Conservation (phyloP, 768 basidiomycete genomes). For the Strobilomyces confusus region DNA sequence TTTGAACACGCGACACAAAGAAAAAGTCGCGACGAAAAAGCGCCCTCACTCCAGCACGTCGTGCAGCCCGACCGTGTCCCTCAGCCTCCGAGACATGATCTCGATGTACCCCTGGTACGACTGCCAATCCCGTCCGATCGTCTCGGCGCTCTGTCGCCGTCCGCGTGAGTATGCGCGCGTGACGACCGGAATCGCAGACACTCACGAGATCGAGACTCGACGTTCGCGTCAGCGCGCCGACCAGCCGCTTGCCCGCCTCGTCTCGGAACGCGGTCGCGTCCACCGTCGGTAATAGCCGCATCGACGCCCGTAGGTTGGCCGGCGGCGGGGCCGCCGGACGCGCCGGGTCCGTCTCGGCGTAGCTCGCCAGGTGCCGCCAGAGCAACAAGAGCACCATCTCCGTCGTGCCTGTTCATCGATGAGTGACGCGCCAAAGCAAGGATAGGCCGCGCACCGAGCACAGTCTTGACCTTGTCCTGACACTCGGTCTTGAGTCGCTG, state of each 20-base stretch:
- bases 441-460: constrained; percentile 42
- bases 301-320: constrained; percentile 40
- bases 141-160: constrained; percentile 40
- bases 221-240: constrained; percentile 52
- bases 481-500: constrained; percentile 39
- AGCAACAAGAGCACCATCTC: constrained; percentile 79
- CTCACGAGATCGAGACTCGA: constrained; percentile 49
- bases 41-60: constrained; percentile 32
- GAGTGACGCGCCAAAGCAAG: neutral
- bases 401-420: constrained; percentile 45
- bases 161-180: no score
- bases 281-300: constrained; percentile 54
- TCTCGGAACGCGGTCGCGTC: constrained; percentile 56
- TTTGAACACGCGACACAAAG: neutral
- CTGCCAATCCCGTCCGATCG: constrained; percentile 51
- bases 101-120: constrained; percentile 69
- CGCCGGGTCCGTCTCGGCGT: constrained; percentile 36
- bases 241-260: constrained; percentile 54
- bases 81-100: constrained; percentile 68
- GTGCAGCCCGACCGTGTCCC: constrained; percentile 58
- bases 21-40: neutral
- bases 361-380: constrained; percentile 77
- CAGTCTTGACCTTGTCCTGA: constrained; percentile 45
- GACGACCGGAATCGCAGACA: no score
- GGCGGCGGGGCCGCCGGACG: constrained; percentile 5